Conservation (phyloP, 192 early-diverging fungal genomes). For the Entomortierella parvispora region DNA sequence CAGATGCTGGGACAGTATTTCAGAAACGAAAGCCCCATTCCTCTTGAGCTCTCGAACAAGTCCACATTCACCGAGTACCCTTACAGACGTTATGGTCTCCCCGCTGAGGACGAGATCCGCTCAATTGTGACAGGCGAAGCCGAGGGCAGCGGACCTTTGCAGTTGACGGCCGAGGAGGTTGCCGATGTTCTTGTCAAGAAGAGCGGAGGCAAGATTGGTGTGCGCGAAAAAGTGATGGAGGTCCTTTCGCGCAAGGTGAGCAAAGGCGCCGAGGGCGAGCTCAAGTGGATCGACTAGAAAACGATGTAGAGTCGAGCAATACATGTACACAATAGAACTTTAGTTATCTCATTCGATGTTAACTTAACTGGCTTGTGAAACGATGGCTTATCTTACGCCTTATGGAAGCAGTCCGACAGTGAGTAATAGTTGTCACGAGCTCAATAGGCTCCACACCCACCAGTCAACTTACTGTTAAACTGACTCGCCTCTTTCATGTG, state of each 20-base stretch:
- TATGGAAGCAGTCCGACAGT: not conserved
- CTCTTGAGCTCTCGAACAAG: constrained; percentile 53
- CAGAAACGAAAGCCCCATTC: constrained; percentile 35
- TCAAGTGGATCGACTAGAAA: constrained; percentile 50
- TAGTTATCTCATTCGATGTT: no score
- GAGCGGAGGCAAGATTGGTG: constrained; percentile 72
- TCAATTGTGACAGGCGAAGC: constrained; percentile 71
- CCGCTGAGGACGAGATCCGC: constrained; percentile 72
- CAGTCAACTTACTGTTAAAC: not conserved
- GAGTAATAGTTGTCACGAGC: no score
- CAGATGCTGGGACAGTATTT: constrained; percentile 69
- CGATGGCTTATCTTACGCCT: no score
- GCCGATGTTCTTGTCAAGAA: constrained; percentile 69
- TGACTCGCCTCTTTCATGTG: not conserved
- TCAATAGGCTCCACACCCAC: not conserved
- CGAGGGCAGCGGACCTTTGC: constrained; percentile 68
- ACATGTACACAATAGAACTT: no score
- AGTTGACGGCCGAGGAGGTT: constrained; percentile 65
- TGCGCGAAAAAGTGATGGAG: constrained; percentile 71
- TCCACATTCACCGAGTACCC: constrained; percentile 65
- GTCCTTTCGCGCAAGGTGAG: constrained; percentile 65
- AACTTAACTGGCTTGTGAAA: no score
- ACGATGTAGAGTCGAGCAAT: no score
- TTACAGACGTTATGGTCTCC: constrained; percentile 68
- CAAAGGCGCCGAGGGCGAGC: constrained; percentile 37